Base-by-base conservation (phyloP, 208 protist species). In the Trypanosomatidae sp. region DNA sequence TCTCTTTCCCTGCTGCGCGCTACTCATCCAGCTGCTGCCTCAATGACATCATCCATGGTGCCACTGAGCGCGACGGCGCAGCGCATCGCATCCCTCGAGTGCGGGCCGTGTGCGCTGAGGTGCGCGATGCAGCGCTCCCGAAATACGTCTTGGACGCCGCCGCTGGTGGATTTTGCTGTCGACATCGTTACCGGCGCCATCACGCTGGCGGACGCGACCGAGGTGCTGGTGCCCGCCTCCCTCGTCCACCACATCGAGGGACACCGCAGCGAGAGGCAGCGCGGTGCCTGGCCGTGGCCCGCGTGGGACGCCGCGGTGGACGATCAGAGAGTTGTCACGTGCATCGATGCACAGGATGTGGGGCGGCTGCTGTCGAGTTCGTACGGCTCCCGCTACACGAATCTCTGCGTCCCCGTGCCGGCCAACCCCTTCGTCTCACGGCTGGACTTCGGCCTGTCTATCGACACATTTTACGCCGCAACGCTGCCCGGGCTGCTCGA, bases 371-470 rank as follows among this genome's bases (percentile, higher is more conserved):
- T 74, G 5, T 33, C 19, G 25, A 71, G 69, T 25, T 44, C 19
- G 22, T 73, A 71, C 36, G 33, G 73, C 39, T 75, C 77, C 44
- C 64, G 76, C 13, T 44, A 70, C 22, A 80, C 74, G 67, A 71
- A 47, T 13, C 55, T 93, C 9, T 94, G 88, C 52, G 76, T 97
- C 13, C 82, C 83, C 30, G 87, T 94, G 13, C 92, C 92, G 3
- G 79, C 84, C 19, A 87, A 88, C 0, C 89, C 90, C 6, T 78
- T 97, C 3, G 59, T 77, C 2, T 73, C 92, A 5, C 84, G 74
- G 69, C 77, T 97, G 65, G 69, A 85, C 41, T 94, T 97, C 66
- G 50, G 44, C 33, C 22, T 62, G 10, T 52, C 83, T 1, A 50
- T 88, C 15, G 80, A 93, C 30, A 58, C 62, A 0, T 93, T 92